Percentiles rank a stretch among this genome's conserved stretches.
phyloP scores from a whole-genome alignment of 1,284 basidiomycete genomes.

The Ceratobasidium sp. region DNA sequence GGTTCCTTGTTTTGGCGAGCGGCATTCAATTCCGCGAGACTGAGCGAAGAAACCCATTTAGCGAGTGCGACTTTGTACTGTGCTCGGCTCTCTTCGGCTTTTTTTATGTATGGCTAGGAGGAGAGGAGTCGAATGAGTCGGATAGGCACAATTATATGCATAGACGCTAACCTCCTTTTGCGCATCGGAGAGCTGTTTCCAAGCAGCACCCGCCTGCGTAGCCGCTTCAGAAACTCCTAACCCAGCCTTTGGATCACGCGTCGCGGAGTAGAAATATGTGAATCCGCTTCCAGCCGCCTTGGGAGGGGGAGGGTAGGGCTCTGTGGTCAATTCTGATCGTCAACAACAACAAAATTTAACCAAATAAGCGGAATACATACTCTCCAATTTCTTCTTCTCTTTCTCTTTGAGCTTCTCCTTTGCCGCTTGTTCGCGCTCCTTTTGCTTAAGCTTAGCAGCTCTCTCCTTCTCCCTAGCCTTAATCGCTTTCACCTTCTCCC shows the following conservation, averaged over 20 bases:
- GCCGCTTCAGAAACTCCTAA: not conserved
- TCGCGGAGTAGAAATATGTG: not conserved
- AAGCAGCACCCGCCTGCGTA: not conserved
- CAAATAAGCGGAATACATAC: not conserved
- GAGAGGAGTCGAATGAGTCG: not conserved
- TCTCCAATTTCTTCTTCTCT: not conserved
- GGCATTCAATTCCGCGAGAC: not conserved
- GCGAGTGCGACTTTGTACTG: constrained; percentile 2
- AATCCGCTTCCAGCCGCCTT: not conserved
- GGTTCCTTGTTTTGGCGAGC: constrained; percentile 31
- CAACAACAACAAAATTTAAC: not conserved
- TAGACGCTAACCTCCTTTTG: constrained; percentile 8
- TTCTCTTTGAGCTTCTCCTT: constrained; percentile 1
- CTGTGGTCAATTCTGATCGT: not conserved
- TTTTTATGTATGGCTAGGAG: constrained; percentile 9
- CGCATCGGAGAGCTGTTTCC: constrained; percentile 21
- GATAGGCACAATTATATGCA: not conserved
- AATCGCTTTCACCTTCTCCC: not conserved
- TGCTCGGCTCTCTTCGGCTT: not conserved
- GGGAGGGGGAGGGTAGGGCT: constrained; percentile 26
- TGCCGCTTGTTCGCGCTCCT: constrained; percentile 9
- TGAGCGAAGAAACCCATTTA: constrained; percentile 33
- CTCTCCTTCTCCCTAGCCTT: constrained; percentile 1
- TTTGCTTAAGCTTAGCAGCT: constrained; percentile 1
- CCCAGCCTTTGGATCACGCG: not conserved